These are phyloP conservation scores for Collybia sp. DNA, from an alignment of 768 basidiomycete species.

Conservation along the genomic window DNA sequence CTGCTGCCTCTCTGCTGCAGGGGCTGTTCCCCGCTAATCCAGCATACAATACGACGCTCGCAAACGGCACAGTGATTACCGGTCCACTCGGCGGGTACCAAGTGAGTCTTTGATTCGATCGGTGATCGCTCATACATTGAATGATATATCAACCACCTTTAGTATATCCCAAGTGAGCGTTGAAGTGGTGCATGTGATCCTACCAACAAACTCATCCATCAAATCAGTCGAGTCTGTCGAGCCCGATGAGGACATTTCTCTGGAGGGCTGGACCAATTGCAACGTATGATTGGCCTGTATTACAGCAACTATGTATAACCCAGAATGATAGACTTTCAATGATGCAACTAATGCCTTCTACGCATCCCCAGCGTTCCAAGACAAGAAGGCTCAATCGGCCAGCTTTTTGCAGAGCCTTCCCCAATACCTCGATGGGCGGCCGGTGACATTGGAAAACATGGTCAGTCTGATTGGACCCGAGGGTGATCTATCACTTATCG, in stretches of 20 bases:
- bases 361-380: slow-evolving; percentile 42
- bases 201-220: not conserved
- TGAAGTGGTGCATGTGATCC: no score
- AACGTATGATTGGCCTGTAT: slow-evolving; percentile 27
- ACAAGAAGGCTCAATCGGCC: slow-evolving; percentile 37
- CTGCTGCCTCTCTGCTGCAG: slow-evolving; percentile 63
- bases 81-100: slow-evolving; percentile 69
- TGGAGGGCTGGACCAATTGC: slow-evolving; percentile 67
- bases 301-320: slow-evolving; percentile 1
- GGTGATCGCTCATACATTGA: not conserved
- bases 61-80: slow-evolving; percentile 55
- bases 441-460: slow-evolving; percentile 54
- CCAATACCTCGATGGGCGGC: slow-evolving; percentile 49
- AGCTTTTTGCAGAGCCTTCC: slow-evolving; percentile 44
- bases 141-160: not conserved
- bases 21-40: slow-evolving; percentile 56
- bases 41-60: slow-evolving; percentile 48
- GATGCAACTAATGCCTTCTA: slow-evolving; percentile 48
- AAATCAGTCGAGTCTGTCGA: slow-evolving; percentile 57
- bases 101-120: slow-evolving; percentile 10
- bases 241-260: slow-evolving; percentile 52
- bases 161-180: slow-evolving; percentile 38
- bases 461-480: slow-evolving; percentile 25
- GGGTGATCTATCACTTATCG: not conserved
- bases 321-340: slow-evolving; percentile 37